Evolutionary conservation across 805 yeast species (phyloP).

Genomic region (Spathaspora passalidarum): DNA sequence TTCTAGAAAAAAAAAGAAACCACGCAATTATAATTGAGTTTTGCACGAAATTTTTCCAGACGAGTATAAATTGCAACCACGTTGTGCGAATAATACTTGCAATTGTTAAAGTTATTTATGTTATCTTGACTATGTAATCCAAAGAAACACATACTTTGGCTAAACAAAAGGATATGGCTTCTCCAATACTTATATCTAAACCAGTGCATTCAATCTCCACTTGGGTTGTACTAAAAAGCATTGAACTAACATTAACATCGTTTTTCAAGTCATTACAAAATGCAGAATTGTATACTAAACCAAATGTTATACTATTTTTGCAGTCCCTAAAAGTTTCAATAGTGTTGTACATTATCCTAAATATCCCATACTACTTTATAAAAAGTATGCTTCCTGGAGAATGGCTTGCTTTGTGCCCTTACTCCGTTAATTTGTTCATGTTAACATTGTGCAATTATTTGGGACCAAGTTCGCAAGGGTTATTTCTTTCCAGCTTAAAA

Average conservation of each 20-base stretch:
- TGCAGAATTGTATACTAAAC: slow-evolving; percentile 32
- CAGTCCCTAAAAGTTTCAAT: slow-evolving; percentile 33
- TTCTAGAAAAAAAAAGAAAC: too few species aligned
- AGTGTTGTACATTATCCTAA: slow-evolving; percentile 31
- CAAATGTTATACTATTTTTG: slow-evolving; percentile 22
- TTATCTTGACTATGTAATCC: too few species aligned
- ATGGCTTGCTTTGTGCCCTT: too few species aligned
- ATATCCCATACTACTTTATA: neutral
- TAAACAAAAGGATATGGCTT: slow-evolving; percentile 44
- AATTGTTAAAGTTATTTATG: too few species aligned
- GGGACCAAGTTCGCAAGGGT: slow-evolving; percentile 36
- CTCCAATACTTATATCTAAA: slow-evolving; percentile 55
- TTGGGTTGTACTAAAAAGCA: slow-evolving; percentile 48
- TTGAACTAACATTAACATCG: slow-evolving; percentile 51
- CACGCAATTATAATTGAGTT: too few species aligned
- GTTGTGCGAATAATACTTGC: too few species aligned
- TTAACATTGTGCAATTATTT: slow-evolving; percentile 33
- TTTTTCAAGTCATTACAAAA: slow-evolving; percentile 45
- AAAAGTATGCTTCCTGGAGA: slow-evolving; percentile 26
- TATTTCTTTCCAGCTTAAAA: slow-evolving; percentile 35
- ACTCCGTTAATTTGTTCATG: too few species aligned
- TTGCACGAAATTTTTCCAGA: too few species aligned
- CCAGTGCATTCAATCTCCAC: slow-evolving; percentile 55
- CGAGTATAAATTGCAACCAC: too few species aligned
- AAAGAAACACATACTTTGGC: too few species aligned